Conservation (phyloP, 225 moss, liverwort and hornwort species). For the Polytrichum formosum region DNA sequence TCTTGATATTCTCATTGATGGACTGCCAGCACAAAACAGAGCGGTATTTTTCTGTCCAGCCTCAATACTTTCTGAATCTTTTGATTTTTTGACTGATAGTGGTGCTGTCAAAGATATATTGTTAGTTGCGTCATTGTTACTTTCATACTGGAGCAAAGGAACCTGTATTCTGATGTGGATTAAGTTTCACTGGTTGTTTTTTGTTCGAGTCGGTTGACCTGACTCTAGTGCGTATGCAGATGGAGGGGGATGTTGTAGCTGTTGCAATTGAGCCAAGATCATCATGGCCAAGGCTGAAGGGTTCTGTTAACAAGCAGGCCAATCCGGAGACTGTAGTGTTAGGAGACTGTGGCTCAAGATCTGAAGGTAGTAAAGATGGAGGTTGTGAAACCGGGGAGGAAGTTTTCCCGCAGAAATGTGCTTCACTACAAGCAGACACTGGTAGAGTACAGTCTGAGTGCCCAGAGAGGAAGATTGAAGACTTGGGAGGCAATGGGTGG, state of each 20-base stretch:
- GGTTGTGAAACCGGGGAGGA: slow-evolving; percentile 19
- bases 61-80: neutral
- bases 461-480: slow-evolving; percentile 15
- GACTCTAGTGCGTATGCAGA: slow-evolving; percentile 35
- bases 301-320: slow-evolving; percentile 54
- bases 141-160: neutral
- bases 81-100: neutral
- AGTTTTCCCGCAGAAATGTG: slow-evolving; percentile 1
- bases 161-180: neutral
- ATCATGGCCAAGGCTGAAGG: slow-evolving; percentile 79
- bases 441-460: slow-evolving; percentile 9
- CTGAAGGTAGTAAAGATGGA: slow-evolving; percentile 17
- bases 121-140: too few species aligned
- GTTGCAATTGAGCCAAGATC: slow-evolving; percentile 67
- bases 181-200: neutral
- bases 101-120: neutral
- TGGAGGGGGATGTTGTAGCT: slow-evolving; percentile 90
- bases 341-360: slow-evolving; percentile 17
- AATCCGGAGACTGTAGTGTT: slow-evolving; percentile 25
- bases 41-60: slow-evolving; percentile 42
- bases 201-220: neutral
- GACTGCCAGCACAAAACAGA: slow-evolving; percentile 74
- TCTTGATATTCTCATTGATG: slow-evolving; percentile 83
- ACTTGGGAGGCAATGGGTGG: slow-evolving; percentile 9
- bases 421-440: neutral